Base-by-base conservation (phyloP, 352 stramenopile species). In the Phytophthora melonis region DNA sequence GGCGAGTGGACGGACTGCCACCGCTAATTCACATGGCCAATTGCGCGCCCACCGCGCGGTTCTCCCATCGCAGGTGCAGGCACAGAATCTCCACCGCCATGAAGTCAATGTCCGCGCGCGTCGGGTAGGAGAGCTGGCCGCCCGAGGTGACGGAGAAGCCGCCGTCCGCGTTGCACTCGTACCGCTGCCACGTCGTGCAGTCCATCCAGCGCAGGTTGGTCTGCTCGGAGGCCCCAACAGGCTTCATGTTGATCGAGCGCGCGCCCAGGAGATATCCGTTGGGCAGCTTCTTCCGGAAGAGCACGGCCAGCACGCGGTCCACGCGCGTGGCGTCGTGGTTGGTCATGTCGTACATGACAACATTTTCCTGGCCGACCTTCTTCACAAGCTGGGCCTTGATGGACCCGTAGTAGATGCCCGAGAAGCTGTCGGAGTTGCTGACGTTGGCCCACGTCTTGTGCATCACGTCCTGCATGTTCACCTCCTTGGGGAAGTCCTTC, bases 11-110 rank as follows among this genome's bases (percentile, higher is more conserved):
- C 36, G 27, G 64, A 53, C 14, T 64, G 5, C 34, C 56, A 19
- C 43, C 1, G 39, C 21, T 32, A 19, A 19, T 60, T 74, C 53
- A 80, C 55, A 80, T 71, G 4, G 58, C 65, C 55, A 74, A 63
- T 27, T 70, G 63, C 21, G 41, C 16, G 13, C 70, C 75, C 45
- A 77, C 25, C 39, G 68, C 68, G 41, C 64, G 58, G 43, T 63
- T 75, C 66, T 83, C 77, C 77, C 77, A 83, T 21, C 77, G 77
- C 66, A 80, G 67, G 55, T 83, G 77, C 60, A 80, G 58, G 59
- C 77, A 83, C 58, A 77, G 50, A 32, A 80, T 74, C 70, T 83
- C 77, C 32, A 80, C 66, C 30, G 73, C 73, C 69, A 80, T 75
- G 58, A 77, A 78, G 21, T 83, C 55, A 36, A 77, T 58, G 49